Percentiles rank a stretch among this genome's conserved stretches.
These are phyloP conservation scores for Kuraishia piskuri DNA, from an alignment of 805 yeast genomes.

Conservation along the genomic window DNA sequence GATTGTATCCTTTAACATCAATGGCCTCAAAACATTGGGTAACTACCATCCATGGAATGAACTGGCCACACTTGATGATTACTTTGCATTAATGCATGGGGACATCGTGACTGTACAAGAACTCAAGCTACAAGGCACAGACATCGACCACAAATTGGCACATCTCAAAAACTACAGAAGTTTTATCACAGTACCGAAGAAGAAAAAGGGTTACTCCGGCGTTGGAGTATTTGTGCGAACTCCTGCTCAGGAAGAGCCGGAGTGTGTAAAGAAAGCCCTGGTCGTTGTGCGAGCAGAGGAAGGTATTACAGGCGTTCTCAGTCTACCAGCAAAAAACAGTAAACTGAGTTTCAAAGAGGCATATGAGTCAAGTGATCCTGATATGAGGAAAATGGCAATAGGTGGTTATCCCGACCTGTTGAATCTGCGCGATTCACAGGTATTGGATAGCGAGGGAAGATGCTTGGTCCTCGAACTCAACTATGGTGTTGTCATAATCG, in stretches of 20 bases:
- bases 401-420: conserved; percentile 62
- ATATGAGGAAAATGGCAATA: conserved; percentile 22
- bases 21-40: conserved; percentile 72
- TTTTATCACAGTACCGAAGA: conserved; percentile 59
- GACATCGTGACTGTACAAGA: conserved; percentile 88
- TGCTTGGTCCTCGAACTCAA: conserved; percentile 68
- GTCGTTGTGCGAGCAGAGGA: conserved; percentile 74
- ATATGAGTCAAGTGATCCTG: conserved; percentile 5
- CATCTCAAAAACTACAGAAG: conserved; percentile 49
- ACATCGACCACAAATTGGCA: conserved; percentile 26
- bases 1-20: conserved; percentile 62
- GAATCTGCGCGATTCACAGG: conserved; percentile 13
- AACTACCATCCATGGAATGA: conserved; percentile 82
- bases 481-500: conserved; percentile 48
- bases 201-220: conserved; percentile 83
- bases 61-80: conserved; percentile 26
- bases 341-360: conserved; percentile 19
- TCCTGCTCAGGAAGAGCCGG: conserved; percentile 35
- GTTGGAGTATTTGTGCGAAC: conserved; percentile 73
- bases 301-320: conserved; percentile 72
- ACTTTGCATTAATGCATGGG: conserved; percentile 49
- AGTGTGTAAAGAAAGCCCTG: conserved; percentile 26
- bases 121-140: conserved; percentile 54
- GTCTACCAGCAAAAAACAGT: conserved; percentile 11
- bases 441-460: conserved; percentile 80